Evolutionary conservation across 208 protist genomes (phyloP).

Genomic region (Angomonas deanei): DNA sequence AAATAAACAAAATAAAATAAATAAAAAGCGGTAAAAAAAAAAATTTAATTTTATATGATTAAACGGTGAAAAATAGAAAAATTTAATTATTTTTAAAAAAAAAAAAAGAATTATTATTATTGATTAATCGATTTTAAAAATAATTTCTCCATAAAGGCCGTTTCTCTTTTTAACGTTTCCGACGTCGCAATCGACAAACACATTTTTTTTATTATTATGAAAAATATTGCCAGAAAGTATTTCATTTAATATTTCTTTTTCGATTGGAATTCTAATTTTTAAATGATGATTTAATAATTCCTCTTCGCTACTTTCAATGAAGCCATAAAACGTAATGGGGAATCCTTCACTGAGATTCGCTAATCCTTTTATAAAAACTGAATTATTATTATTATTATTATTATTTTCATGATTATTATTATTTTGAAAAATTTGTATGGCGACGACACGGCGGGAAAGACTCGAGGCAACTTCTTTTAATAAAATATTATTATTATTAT

Average conservation of each 20-base stretch:
- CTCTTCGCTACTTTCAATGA: conserved; percentile 68
- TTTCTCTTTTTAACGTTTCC: conserved; percentile 40
- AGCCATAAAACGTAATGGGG: conserved; percentile 64
- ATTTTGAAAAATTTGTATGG: conserved; percentile 32
- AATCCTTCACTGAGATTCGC: conserved; percentile 43
- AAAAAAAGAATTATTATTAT: neutral
- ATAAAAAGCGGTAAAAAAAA: neutral
- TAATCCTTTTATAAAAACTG: conserved; percentile 30
- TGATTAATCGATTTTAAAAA: neutral
- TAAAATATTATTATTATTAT: conserved; percentile 2
- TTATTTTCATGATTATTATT: conserved; percentile 4
- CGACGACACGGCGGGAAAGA: conserved; percentile 71
- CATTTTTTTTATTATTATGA: neutral
- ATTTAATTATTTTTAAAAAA: conserved; percentile 1
- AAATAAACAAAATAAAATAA: neutral
- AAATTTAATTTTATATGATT: neutral
- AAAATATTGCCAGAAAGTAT: neutral
- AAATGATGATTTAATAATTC: conserved; percentile 19
- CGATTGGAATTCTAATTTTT: neutral
- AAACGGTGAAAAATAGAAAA: neutral
- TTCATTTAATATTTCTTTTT: neutral
- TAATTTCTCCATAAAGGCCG: conserved; percentile 41
- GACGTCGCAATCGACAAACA: conserved; percentile 57
- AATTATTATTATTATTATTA: neutral
- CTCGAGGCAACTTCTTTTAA: conserved; percentile 40